Percentiles rank a stretch among this genome's conserved stretches.
Evolutionary conservation across 139 green algal genomes (phyloP).

Genomic region (Coelastrella sp.): DNA sequence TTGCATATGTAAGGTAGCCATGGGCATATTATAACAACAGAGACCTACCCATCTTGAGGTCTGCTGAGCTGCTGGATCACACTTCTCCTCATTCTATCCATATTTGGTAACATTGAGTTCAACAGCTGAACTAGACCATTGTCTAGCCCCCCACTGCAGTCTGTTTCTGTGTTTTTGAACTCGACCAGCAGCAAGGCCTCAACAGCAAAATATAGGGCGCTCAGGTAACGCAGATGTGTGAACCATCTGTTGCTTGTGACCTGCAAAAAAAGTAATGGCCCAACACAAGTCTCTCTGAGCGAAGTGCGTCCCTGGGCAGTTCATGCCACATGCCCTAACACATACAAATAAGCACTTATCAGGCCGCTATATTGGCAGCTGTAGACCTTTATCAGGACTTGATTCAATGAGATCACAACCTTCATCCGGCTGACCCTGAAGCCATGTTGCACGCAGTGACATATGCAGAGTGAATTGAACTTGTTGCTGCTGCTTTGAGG

Average conservation of each 20-base stretch:
- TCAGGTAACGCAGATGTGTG: slow-evolving; percentile 49
- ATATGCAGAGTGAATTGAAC: too few relatives aligned
- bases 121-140: not conserved
- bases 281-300: too few relatives aligned
- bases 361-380: too few relatives aligned
- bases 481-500: too few relatives aligned
- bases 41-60: slow-evolving; percentile 9
- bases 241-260: slow-evolving; percentile 53
- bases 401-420: too few relatives aligned
- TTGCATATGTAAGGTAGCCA: too few relatives aligned
- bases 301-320: not conserved
- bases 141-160: slow-evolving; percentile 41
- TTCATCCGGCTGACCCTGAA: too few relatives aligned
- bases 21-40: too few relatives aligned
- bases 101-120: not conserved
- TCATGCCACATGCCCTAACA: not conserved
- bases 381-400: too few relatives aligned
- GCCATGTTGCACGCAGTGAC: too few relatives aligned
- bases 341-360: too few relatives aligned
- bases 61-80: not conserved
- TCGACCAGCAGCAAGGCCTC: slow-evolving; percentile 45
- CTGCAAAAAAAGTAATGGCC: not conserved
- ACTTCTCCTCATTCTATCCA: not conserved
- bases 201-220: slow-evolving; percentile 50
- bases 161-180: slow-evolving; percentile 34